Conservation (phyloP, 208 protist genomes). For the Leishmania mexicana region DNA sequence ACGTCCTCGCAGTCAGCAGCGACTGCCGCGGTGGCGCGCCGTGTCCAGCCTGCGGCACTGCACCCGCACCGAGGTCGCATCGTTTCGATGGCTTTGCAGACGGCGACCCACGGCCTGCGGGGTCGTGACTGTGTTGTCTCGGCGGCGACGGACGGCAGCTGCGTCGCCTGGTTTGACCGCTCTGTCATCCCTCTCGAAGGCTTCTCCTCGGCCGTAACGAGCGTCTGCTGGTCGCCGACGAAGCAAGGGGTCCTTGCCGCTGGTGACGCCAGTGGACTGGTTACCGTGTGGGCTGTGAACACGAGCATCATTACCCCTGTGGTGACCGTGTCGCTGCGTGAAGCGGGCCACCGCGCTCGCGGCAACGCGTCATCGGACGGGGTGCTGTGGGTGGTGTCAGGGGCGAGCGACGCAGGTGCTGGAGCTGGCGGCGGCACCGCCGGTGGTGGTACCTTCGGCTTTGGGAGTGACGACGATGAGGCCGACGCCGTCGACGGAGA, state of each 20-base stretch:
- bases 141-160: constrained; percentile 54
- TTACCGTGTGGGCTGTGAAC: constrained; percentile 63
- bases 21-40: not conserved
- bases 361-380: constrained; percentile 21
- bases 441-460: not conserved
- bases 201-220: constrained; percentile 54
- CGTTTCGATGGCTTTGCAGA: constrained; percentile 53
- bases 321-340: constrained; percentile 36
- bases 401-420: constrained; percentile 4
- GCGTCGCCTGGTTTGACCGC: constrained; percentile 55
- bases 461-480: constrained; percentile 12
- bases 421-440: not conserved
- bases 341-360: constrained; percentile 16
- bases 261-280: constrained; percentile 55
- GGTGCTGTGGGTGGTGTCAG: constrained; percentile 10
- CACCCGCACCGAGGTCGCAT: constrained; percentile 42
- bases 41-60: constrained; percentile 4
- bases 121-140: constrained; percentile 50
- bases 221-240: constrained; percentile 71
- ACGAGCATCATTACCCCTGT: constrained; percentile 48
- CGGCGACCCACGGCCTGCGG: constrained; percentile 35
- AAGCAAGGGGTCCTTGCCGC: constrained; percentile 63
- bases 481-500: constrained; percentile 14
- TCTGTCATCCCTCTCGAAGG: constrained; percentile 46
- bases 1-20: not conserved